phyloP scores from a whole-genome alignment of 805 yeast genomes.

The Diddensiella caesifluorescens region DNA sequence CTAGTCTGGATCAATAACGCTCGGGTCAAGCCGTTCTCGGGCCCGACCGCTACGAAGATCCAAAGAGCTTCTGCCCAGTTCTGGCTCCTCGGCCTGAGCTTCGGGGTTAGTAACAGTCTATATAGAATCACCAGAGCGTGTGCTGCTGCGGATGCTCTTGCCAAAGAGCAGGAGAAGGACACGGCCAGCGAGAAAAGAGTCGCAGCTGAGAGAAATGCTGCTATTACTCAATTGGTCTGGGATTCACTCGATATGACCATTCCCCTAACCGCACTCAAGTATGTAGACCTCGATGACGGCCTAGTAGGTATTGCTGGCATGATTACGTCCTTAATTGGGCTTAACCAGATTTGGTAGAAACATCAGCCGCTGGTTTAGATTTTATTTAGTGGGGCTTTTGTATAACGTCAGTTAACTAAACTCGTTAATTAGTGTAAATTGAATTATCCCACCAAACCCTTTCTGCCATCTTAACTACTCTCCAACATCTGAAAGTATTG shows the following conservation, averaged over 20 bases:
- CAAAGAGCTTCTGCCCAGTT: conserved; percentile 57
- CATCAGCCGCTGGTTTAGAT: background rate
- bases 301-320: conserved; percentile 80
- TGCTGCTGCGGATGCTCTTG: conserved; percentile 34
- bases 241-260: conserved; percentile 70
- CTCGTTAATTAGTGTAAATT: too few relatives aligned
- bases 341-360: conserved; percentile 66
- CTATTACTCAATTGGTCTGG: conserved; percentile 65
- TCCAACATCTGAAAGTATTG: background rate
- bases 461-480: too few relatives aligned
- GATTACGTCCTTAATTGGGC: conserved; percentile 71
- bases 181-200: conserved; percentile 36
- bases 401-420: too few relatives aligned
- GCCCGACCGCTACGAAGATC: conserved; percentile 19
- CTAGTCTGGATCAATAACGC: conserved; percentile 29
- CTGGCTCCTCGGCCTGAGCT: conserved; percentile 70
- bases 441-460: too few relatives aligned
- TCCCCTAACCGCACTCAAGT: conserved; percentile 62
- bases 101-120: conserved; percentile 55
- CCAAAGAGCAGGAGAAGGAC: conserved; percentile 38
- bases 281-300: conserved; percentile 66
- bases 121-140: conserved; percentile 47
- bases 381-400: too few relatives aligned
- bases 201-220: conserved; percentile 41
- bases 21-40: conserved; percentile 33